phyloP scores from a whole-genome alignment of 2,329 filamentous ascomycete species.

The Phialophora expanda region DNA sequence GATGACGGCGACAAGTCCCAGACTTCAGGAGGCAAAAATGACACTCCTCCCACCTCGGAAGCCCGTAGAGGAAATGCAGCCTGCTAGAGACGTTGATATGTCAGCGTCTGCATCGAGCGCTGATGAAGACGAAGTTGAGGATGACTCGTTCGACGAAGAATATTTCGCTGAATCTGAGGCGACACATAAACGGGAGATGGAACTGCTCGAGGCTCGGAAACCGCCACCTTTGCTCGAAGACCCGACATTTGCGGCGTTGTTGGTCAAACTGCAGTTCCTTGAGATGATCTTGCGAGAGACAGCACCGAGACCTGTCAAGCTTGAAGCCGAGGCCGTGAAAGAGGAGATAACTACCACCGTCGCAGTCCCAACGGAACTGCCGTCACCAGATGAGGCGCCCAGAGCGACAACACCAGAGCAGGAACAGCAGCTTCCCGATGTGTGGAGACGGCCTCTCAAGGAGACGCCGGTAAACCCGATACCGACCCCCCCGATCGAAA shows the following conservation, averaged over 20 bases:
- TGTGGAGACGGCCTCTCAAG: slow-evolving; percentile 37
- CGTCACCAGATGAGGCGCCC: slow-evolving; percentile 35
- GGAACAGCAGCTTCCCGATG: slow-evolving; percentile 20
- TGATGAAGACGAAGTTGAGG: slow-evolving; percentile 52
- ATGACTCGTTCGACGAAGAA: slow-evolving; percentile 52
- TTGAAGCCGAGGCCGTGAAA: slow-evolving; percentile 50
- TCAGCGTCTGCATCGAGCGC: slow-evolving; percentile 45
- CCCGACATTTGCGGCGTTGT: slow-evolving; percentile 47
- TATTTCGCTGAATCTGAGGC: slow-evolving; percentile 53
- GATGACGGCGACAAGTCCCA: slow-evolving; percentile 28
- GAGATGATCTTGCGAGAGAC: slow-evolving; percentile 49
- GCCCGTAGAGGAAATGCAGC: slow-evolving; percentile 16
- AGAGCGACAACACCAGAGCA: slow-evolving; percentile 39
- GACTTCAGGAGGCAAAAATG: slow-evolving; percentile 28
- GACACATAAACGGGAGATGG: slow-evolving; percentile 53
- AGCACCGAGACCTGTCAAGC: slow-evolving; percentile 41
- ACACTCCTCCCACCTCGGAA: slow-evolving; percentile 21
- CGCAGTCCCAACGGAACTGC: slow-evolving; percentile 36
- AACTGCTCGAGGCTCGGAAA: slow-evolving; percentile 49
- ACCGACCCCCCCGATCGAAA: slow-evolving; percentile 48
- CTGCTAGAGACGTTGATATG: slow-evolving; percentile 37
- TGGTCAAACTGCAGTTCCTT: slow-evolving; percentile 53
- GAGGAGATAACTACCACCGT: slow-evolving; percentile 46
- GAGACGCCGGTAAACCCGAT: slow-evolving; percentile 39
- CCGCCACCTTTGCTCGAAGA: slow-evolving; percentile 52